These are phyloP conservation scores for Ephemerocybe angulata DNA, from an alignment of 768 basidiomycete species.

Conservation along the genomic window DNA sequence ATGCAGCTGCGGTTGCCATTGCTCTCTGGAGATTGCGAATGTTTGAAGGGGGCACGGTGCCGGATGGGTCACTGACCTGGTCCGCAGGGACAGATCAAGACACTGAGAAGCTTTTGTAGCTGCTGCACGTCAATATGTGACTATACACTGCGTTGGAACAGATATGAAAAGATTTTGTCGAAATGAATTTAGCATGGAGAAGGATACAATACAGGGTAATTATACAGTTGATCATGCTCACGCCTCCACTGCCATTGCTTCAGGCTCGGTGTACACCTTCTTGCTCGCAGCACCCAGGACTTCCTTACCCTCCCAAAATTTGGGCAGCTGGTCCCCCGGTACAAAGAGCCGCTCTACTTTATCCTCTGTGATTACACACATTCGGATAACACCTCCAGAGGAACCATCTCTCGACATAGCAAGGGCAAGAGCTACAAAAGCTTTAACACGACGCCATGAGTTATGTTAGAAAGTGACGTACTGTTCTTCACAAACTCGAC, in stretches of 20 bases:
- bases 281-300: constrained; percentile 46
- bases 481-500: constrained; percentile 95
- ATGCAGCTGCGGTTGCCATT: constrained; percentile 60
- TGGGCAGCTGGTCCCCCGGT: constrained; percentile 84
- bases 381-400: constrained; percentile 94
- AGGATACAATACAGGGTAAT: constrained; percentile 11
- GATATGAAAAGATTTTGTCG: too few species aligned
- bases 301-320: constrained; percentile 85
- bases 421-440: constrained; percentile 70
- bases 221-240: constrained; percentile 19
- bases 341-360: constrained; percentile 90
- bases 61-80: constrained; percentile 22
- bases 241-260: constrained; percentile 45
- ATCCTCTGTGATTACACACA: constrained; percentile 94
- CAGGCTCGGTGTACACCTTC: constrained; percentile 31
- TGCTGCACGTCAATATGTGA: background rate
- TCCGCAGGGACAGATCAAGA: constrained; percentile 10
- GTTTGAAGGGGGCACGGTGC: constrained; percentile 64
- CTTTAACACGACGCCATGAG: constrained; percentile 6
- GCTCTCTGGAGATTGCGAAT: constrained; percentile 78
- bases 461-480: constrained; percentile 35
- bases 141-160: too few species aligned
- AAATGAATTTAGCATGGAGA: background rate
- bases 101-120: constrained; percentile 3
- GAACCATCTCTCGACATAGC: constrained; percentile 99